Base-by-base conservation (phyloP, 305 asterid genomes). In the Withania somnifera region DNA sequence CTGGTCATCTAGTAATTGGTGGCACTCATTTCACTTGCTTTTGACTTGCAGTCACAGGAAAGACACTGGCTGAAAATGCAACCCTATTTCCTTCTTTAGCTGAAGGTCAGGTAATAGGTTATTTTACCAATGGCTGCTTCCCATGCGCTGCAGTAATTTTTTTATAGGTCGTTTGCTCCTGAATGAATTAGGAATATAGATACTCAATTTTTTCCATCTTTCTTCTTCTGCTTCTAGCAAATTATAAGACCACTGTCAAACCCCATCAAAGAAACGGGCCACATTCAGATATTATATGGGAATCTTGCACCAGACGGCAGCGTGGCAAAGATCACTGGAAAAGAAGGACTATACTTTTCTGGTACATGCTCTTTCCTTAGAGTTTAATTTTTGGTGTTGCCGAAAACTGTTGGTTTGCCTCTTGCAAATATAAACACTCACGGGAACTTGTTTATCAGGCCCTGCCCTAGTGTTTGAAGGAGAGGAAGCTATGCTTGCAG, bases 241-340 rank as follows among this genome's bases (percentile, higher is more conserved):
- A 92, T 95, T 85, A 92, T 95, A 56, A 91, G 98, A 88, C 93
- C 98, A 45, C 82, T 89, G 87, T 45, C 97, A 9, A 94, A 95
- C 85, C 99, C 99, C 83, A 95, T 95, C 89, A 95, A 95, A 80
- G 88, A 89, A 90, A 94, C 99, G 1, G 99, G 93, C 63, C 99
- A 95, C 89, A 89, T 95, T 78, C 99, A 95, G 88, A 91, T 95
- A 86, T 83, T 94, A 79, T 94, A 94, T 61, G 99, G 99, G 68
- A 94, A 95, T 82, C 88, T 95, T 84, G 99, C 99, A 79, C 99
- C 98, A 32, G 99, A 94, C 77, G 99, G 99, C 77, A 94, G 98
- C 53, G 98, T 95, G 75, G 99, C 99, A 64, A 95, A 95, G 89
- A 95, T 95, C 84, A 95, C 99, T 1, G 99, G 99, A 79, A 95